These are phyloP conservation scores for Anisodus acutangulus DNA, from an alignment of 257 asterid species.

Conservation along the genomic window DNA sequence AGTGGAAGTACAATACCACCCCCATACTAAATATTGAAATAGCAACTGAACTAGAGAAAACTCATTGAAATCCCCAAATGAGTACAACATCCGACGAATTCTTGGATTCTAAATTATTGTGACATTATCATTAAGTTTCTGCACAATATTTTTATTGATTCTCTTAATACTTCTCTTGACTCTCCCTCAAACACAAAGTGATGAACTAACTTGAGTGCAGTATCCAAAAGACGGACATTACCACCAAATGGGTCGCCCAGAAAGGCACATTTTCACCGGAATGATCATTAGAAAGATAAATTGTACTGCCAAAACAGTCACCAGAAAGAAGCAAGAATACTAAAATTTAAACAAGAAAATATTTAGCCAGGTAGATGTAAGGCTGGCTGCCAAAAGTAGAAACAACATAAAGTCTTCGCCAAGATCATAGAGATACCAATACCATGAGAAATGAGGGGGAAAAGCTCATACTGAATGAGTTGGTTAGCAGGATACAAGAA, in stretches of 20 bases:
- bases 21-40: slow-evolving; percentile 16
- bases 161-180: not conserved
- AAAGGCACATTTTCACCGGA: not conserved
- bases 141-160: not conserved
- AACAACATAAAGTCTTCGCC: not conserved
- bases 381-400: not conserved
- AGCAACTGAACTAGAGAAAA: not conserved
- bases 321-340: not conserved
- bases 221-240: no score
- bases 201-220: slow-evolving; percentile 8
- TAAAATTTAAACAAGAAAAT: not conserved
- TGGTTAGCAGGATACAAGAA: slow-evolving; percentile 13
- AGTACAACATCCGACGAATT: not conserved
- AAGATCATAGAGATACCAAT: not conserved
- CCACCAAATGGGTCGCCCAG: not conserved
- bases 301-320: not conserved
- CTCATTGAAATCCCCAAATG: not conserved
- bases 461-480: not conserved
- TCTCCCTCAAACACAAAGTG: not conserved
- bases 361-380: not conserved
- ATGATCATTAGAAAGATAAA: not conserved
- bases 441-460: not conserved
- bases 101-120: not conserved
- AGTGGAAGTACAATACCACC: not conserved
- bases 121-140: not conserved